Conservation (phyloP, 352 stramenopile genomes). For the Phytophthora constricta region DNA sequence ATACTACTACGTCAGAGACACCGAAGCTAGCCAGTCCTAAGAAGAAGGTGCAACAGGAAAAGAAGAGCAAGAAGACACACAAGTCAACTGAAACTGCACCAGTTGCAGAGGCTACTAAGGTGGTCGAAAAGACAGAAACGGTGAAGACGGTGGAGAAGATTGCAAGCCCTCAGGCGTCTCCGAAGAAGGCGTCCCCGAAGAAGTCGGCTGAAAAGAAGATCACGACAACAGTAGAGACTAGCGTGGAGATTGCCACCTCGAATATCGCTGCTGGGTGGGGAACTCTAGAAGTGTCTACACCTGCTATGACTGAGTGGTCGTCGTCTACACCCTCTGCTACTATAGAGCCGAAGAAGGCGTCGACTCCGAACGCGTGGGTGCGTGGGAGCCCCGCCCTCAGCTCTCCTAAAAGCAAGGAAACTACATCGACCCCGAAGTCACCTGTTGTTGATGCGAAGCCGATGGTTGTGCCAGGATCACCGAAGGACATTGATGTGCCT, state of each 20-base stretch:
- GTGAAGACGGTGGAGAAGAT: conserved; percentile 39
- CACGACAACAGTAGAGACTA: conserved; percentile 52
- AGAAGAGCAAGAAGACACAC: conserved; percentile 47
- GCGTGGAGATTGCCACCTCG: conserved; percentile 34
- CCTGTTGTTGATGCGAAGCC: conserved; percentile 41
- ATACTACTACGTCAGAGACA: conserved; percentile 17
- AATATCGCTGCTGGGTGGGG: conserved; percentile 67
- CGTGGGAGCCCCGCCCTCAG: conserved; percentile 67
- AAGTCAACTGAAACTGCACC: conserved; percentile 25
- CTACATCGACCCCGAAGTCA: conserved; percentile 34
- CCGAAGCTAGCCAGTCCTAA: conserved; percentile 43
- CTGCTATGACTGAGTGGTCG: conserved; percentile 73
- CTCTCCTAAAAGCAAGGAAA: conserved; percentile 29
- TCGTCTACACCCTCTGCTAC: conserved; percentile 36
- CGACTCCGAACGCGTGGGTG: conserved; percentile 71
- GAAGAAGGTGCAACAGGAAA: conserved; percentile 55
- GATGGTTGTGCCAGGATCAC: conserved; percentile 64
- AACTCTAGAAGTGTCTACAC: conserved; percentile 67
- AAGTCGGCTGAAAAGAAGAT: conserved; percentile 46
- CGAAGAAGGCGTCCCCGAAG: conserved; percentile 46
- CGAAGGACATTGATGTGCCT: conserved; percentile 69
- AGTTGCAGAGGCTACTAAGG: conserved; percentile 17
- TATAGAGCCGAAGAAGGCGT: conserved; percentile 55
- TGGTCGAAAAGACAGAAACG: conserved; percentile 32
- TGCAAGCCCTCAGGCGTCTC: conserved; percentile 36